A percentile compares a stretch with the other conserved stretches of the same genome.
Evolutionary conservation across 2,329 filamentous ascomycete species (phyloP).

Genomic region (Pseudogymnoascus sp.): DNA sequence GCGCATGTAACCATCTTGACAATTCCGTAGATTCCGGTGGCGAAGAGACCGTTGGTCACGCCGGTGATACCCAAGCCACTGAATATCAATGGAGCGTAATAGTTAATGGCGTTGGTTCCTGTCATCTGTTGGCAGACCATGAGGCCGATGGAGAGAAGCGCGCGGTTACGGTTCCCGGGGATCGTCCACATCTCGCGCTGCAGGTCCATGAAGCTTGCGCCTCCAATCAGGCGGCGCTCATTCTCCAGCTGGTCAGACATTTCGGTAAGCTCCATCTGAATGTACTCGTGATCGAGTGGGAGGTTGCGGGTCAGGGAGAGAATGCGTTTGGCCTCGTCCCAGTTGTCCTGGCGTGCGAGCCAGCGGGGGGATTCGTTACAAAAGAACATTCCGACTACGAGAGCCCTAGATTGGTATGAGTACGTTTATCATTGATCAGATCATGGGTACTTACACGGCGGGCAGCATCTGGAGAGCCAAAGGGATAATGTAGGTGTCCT

Average conservation of each 20-base stretch:
- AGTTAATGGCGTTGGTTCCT: slow-evolving; percentile 46
- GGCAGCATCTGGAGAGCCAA: slow-evolving; percentile 59
- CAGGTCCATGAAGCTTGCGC: slow-evolving; percentile 40
- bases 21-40: slow-evolving; percentile 67
- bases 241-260: slow-evolving; percentile 39
- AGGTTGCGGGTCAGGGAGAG: slow-evolving; percentile 47
- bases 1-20: slow-evolving; percentile 61
- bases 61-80: slow-evolving; percentile 52
- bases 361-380: slow-evolving; percentile 59
- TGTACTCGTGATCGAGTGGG: slow-evolving; percentile 45
- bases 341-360: slow-evolving; percentile 60
- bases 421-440: background rate
- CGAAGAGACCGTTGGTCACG: slow-evolving; percentile 56
- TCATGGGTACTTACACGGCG: slow-evolving; percentile 37
- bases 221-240: slow-evolving; percentile 43
- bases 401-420: slow-evolving; percentile 24
- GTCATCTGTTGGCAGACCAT: slow-evolving; percentile 70
- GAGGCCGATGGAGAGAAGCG: slow-evolving; percentile 54
- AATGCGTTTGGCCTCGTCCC: slow-evolving; percentile 53
- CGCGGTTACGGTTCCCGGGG: slow-evolving; percentile 55
- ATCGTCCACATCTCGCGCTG: slow-evolving; percentile 57
- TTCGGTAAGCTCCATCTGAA: slow-evolving; percentile 41
- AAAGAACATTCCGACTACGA: slow-evolving; percentile 53
- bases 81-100: slow-evolving; percentile 66
- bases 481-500: slow-evolving; percentile 52